These are phyloP conservation scores for Beauveria australis DNA, from an alignment of 2,329 filamentous ascomycete genomes.

Conservation along the genomic window DNA sequence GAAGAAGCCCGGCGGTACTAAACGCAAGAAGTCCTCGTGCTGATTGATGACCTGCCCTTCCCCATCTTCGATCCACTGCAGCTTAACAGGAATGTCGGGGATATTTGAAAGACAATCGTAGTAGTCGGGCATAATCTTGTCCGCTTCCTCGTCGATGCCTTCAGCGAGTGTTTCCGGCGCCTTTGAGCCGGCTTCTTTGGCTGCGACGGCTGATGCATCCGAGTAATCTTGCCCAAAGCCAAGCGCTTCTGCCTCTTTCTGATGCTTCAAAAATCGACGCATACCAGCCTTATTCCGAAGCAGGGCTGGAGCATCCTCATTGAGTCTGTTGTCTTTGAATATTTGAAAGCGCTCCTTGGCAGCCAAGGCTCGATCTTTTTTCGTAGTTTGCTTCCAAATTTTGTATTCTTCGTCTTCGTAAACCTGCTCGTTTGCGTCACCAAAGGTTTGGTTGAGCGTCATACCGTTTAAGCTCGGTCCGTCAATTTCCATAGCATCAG, in stretches of 20 bases:
- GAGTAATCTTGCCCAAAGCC: conserved; percentile 32
- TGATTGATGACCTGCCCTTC: conserved; percentile 86
- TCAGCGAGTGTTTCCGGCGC: conserved; percentile 76
- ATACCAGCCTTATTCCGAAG: conserved; percentile 80
- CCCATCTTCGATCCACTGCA: conserved; percentile 83
- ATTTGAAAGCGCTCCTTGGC: conserved; percentile 80
- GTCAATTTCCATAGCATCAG: conserved; percentile 82
- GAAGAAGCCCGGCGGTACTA: conserved; percentile 70
- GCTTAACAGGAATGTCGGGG: conserved; percentile 69
- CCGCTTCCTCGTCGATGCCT: conserved; percentile 85
- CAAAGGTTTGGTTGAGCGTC: conserved; percentile 53
- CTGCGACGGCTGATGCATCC: conserved; percentile 29
- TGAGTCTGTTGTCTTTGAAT: conserved; percentile 77
- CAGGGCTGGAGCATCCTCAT: conserved; percentile 79
- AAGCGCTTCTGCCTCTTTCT: conserved; percentile 56
- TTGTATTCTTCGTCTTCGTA: conserved; percentile 94
- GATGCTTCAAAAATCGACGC: conserved; percentile 75
- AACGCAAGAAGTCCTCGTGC: conserved; percentile 71
- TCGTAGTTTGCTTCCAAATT: conserved; percentile 98
- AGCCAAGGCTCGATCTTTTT: conserved; percentile 82
- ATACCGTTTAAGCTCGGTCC: conserved; percentile 62
- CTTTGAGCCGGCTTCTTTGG: conserved; percentile 39
- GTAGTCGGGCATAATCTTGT: conserved; percentile 83
- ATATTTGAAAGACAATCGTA: conserved; percentile 83
- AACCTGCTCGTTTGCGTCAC: conserved; percentile 61